phyloP scores from a whole-genome alignment of 805 yeast genomes.

The Candida xyloterini region DNA sequence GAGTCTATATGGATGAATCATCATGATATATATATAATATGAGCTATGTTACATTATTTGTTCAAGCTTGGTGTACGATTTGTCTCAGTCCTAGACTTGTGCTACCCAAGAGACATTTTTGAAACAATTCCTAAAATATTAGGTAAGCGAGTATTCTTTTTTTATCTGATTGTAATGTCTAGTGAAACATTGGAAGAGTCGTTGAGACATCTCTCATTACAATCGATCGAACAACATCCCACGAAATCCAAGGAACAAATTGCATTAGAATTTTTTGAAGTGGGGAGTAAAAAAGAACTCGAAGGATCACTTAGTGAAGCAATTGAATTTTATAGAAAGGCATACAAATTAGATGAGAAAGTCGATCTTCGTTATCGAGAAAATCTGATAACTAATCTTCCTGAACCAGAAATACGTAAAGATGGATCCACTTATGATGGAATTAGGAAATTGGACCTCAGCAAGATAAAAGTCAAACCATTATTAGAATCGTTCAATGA shows the following conservation, averaged over 20 bases:
- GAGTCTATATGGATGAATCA: conserved; percentile 13
- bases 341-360: conserved; percentile 53
- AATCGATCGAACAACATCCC: conserved; percentile 29
- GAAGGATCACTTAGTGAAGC: conserved; percentile 84
- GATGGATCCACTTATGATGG: conserved; percentile 10
- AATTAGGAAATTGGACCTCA: conserved; percentile 36
- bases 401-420: conserved; percentile 22
- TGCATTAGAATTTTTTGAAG: conserved; percentile 66
- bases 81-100: not conserved
- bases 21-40: conserved; percentile 6
- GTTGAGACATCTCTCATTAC: conserved; percentile 23
- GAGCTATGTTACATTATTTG: not conserved
- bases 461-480: conserved; percentile 40
- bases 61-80: conserved; percentile 1
- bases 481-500: conserved; percentile 38
- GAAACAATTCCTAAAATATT: conserved; percentile 5
- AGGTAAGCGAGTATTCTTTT: not conserved
- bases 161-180: not conserved
- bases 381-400: conserved; percentile 35
- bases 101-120: conserved; percentile 2
- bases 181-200: conserved; percentile 23
- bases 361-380: conserved; percentile 71
- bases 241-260: conserved; percentile 30
- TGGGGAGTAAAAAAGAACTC: conserved; percentile 68
- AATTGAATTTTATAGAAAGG: conserved; percentile 64